Conservation (phyloP, 176 grass and related monocot genomes). For the Triticum timopheevii region DNA sequence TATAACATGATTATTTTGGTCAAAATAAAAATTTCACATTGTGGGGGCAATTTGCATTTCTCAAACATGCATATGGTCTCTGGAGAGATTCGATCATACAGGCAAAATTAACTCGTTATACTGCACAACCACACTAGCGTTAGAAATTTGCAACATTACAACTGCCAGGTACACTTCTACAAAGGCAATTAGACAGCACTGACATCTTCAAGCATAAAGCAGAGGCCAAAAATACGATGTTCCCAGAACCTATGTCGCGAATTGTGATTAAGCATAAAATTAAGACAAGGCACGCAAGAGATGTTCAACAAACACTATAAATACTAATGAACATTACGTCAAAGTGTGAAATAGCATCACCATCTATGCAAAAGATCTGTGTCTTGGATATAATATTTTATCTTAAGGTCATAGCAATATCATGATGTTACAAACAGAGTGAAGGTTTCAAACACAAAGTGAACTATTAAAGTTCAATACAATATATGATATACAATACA, state of each 20-base stretch:
- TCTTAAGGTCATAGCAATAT: neutral
- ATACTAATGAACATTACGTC: neutral
- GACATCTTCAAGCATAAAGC: constrained; percentile 7
- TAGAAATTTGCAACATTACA: constrained; percentile 13
- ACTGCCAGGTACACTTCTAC: neutral
- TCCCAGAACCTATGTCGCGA: neutral
- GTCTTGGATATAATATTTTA: neutral
- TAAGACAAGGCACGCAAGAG: neutral
- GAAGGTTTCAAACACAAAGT: neutral
- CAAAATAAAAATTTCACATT: constrained; percentile 1
- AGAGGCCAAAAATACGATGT: neutral
- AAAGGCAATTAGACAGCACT: neutral
- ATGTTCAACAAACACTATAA: neutral
- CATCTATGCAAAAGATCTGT: neutral
- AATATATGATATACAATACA: constrained; percentile 53
- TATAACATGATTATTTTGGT: neutral
- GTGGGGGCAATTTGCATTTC: neutral
- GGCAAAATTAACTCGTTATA: neutral
- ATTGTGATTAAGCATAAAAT: neutral
- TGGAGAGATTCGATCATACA: neutral
- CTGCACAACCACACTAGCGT: neutral
- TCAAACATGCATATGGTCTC: neutral
- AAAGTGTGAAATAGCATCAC: neutral
- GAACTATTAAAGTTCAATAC: constrained; percentile 38
- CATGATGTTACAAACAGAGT: neutral